Percentiles rank a stretch among this genome's conserved stretches.
Evolutionary conservation across 306 rosid genomes (phyloP).

Genomic region (Begonia peltatifolia): DNA sequence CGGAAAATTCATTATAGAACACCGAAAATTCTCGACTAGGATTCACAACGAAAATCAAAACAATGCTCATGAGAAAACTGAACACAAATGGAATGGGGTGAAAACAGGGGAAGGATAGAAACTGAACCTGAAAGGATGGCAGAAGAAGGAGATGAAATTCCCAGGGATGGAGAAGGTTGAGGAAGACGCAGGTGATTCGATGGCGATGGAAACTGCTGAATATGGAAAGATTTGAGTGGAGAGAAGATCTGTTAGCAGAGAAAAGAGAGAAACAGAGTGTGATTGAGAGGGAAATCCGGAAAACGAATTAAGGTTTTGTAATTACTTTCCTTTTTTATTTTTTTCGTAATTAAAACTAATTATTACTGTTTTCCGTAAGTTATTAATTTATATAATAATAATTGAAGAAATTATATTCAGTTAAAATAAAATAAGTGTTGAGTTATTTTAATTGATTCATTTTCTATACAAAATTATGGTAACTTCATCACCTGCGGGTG

Average conservation of each 20-base stretch:
- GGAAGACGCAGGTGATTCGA: not conserved
- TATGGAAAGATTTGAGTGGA: not conserved
- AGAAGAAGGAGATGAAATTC: not conserved
- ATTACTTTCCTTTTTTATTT: not conserved
- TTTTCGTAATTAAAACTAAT: not conserved
- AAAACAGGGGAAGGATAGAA: not conserved
- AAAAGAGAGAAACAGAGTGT: not conserved
- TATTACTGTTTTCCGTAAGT: too few relatives aligned
- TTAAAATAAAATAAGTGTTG: too few relatives aligned
- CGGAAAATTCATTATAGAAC: too few relatives aligned
- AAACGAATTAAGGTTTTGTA: conserved; percentile 1
- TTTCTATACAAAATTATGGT: too few relatives aligned
- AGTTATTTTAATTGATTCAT: too few relatives aligned
- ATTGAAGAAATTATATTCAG: too few relatives aligned
- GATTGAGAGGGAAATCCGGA: conserved; percentile 11
- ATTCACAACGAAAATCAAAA: not conserved
- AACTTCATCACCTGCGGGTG: too few relatives aligned
- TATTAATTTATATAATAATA: too few relatives aligned
- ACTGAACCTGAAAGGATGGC: not conserved
- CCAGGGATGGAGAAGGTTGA: not conserved
- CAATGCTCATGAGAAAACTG: not conserved
- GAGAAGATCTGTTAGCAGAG: not conserved
- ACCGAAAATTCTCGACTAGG: too few relatives aligned
- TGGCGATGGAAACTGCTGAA: not conserved
- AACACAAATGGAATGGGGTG: not conserved